A percentile compares a stretch with the other conserved stretches of the same genome.
Evolutionary conservation across 257 asterid genomes (phyloP).

Genomic region (Solanum arcanum): DNA sequence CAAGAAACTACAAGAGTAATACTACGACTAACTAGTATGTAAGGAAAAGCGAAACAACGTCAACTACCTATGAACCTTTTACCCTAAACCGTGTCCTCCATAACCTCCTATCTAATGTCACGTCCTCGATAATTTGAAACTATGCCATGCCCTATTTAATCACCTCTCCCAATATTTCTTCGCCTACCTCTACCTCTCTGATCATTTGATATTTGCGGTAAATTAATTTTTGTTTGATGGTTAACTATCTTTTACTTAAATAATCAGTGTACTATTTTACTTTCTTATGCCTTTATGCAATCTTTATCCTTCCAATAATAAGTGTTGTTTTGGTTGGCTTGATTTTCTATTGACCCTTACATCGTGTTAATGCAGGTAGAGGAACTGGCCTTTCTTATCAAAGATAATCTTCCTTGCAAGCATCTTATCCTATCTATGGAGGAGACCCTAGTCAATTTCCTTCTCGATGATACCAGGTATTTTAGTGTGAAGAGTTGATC

Average conservation of each 20-base stretch:
- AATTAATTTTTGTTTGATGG: not conserved
- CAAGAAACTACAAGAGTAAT: not conserved
- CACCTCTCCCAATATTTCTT: not conserved
- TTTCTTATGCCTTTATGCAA: not conserved
- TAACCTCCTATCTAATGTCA: not conserved
- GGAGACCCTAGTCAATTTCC: constrained; percentile 55
- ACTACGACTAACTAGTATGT: not conserved
- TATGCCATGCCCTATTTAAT: not conserved
- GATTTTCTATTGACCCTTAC: not conserved
- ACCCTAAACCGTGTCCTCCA: not conserved
- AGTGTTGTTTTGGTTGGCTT: not conserved
- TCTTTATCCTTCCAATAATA: not conserved
- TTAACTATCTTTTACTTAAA: not conserved
- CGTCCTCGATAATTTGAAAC: not conserved
- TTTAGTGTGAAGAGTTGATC: not conserved
- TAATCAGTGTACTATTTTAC: not conserved
- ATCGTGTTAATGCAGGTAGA: constrained; percentile 45
- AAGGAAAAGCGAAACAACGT: not conserved
- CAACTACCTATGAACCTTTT: not conserved
- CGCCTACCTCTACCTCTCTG: not conserved
- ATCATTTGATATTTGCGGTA: not conserved
- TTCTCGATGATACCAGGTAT: constrained; percentile 63
- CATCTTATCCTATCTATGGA: constrained; percentile 78
- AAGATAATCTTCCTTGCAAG: constrained; percentile 77
- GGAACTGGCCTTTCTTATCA: constrained; percentile 81